These are phyloP conservation scores for Meyerozyma guilliermondii DNA, from an alignment of 1,139 yeast species.

Conservation along the genomic window DNA sequence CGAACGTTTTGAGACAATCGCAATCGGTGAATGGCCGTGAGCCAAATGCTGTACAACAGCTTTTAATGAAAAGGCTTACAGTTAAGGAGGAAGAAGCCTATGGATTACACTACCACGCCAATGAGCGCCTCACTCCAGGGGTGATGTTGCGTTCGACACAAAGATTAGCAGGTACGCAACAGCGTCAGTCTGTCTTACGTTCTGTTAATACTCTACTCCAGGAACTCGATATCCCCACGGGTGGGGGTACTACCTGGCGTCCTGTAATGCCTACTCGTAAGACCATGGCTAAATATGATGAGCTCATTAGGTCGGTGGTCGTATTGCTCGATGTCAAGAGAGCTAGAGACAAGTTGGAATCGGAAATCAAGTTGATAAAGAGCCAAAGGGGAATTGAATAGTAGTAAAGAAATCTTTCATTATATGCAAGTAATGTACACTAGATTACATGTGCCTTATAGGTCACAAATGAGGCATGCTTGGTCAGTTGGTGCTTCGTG, in stretches of 20 bases:
- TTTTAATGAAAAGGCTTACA: constrained; percentile 54
- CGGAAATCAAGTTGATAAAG: constrained; percentile 64
- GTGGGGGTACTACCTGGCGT: constrained; percentile 48
- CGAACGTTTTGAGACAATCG: constrained; percentile 35
- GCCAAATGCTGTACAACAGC: constrained; percentile 35
- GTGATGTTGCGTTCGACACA: constrained; percentile 73
- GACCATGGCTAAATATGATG: constrained; percentile 77
- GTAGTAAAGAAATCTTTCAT: neutral
- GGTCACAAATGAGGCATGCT: neutral
- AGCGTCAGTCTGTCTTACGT: constrained; percentile 60
- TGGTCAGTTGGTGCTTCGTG: neutral
- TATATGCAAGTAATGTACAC: neutral
- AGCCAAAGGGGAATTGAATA: constrained; percentile 38
- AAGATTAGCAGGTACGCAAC: constrained; percentile 42
- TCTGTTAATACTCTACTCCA: constrained; percentile 70
- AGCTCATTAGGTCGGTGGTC: constrained; percentile 65
- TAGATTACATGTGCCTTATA: neutral
- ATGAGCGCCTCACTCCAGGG: constrained; percentile 71
- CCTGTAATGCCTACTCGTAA: constrained; percentile 88
- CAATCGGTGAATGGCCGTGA: constrained; percentile 28
- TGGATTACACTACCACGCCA: constrained; percentile 75
- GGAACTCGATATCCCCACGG: constrained; percentile 72
- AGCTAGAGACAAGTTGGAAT: constrained; percentile 81
- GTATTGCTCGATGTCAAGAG: constrained; percentile 78
- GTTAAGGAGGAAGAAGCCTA: constrained; percentile 80